Evolutionary conservation across 306 rosid species (phyloP).

Genomic region (Fagus crenata): DNA sequence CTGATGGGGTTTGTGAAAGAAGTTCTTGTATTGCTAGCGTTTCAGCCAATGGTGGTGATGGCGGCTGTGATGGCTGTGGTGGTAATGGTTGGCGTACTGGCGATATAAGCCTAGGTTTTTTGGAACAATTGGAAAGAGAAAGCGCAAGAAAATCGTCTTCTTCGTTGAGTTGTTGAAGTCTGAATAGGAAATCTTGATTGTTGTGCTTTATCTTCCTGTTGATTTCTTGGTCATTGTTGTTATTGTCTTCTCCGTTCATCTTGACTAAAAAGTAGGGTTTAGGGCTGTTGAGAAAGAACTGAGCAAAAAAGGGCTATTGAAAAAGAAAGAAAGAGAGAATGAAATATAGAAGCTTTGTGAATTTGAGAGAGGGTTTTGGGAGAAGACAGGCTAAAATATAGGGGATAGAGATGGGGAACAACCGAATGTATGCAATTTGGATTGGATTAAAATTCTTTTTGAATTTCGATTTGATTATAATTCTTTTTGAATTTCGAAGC

Average conservation of each 20-base stretch:
- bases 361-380: not conserved
- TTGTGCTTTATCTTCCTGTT: slow-evolving; percentile 6
- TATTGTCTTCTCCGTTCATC: not conserved
- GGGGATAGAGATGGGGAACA: too few relatives aligned
- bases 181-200: not conserved
- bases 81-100: not conserved
- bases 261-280: not conserved
- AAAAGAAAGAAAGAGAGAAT: not conserved
- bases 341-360: not conserved
- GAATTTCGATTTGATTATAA: slow-evolving; percentile 5
- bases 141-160: not conserved
- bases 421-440: too few relatives aligned
- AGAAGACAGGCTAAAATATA: not conserved
- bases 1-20: too few relatives aligned
- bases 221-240: slow-evolving; percentile 14
- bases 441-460: too few relatives aligned
- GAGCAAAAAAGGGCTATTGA: not conserved
- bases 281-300: not conserved
- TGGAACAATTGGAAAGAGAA: not conserved
- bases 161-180: not conserved
- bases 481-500: slow-evolving; percentile 4
- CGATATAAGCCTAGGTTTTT: too few relatives aligned
- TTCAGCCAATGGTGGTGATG: not conserved
- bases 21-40: too few relatives aligned
- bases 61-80: not conserved